phyloP scores from a whole-genome alignment of 139 green algal species.

The Chlamydomonas eustigma region DNA sequence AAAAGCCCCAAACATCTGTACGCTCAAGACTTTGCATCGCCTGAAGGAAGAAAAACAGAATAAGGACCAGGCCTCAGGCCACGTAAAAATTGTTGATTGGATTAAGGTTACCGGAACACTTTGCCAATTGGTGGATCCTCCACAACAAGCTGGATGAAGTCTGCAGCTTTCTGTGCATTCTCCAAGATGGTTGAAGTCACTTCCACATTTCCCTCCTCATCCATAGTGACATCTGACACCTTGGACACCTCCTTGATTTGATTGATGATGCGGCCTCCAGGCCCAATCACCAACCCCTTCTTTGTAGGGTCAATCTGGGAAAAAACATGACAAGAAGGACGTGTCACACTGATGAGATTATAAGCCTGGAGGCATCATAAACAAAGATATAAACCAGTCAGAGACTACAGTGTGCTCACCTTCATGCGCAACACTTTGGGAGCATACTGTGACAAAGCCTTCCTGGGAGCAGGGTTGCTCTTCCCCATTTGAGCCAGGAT shows the following conservation, averaged over 20 bases:
- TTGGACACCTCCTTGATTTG: slow-evolving; percentile 56
- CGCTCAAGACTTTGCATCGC: too few species aligned
- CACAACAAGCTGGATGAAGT: slow-evolving; percentile 30
- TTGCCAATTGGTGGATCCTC: slow-evolving; percentile 37
- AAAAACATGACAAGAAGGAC: too few species aligned
- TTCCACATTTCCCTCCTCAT: slow-evolving; percentile 44
- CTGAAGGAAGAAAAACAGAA: too few species aligned
- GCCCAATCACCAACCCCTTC: slow-evolving; percentile 72
- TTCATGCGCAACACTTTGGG: slow-evolving; percentile 51
- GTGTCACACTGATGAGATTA: too few species aligned
- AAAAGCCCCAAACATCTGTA: slow-evolving; percentile 61
- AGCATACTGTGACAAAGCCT: slow-evolving; percentile 49
- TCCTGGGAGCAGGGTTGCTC: slow-evolving; percentile 57
- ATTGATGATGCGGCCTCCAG: slow-evolving; percentile 71
- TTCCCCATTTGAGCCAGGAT: slow-evolving; percentile 79
- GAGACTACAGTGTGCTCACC: slow-evolving; percentile 10
- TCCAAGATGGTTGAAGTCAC: slow-evolving; percentile 5
- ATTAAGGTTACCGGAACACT: slow-evolving; percentile 35
- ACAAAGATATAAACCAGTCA: background rate
- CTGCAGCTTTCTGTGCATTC: background rate
- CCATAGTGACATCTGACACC: slow-evolving; percentile 53
- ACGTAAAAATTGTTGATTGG: background rate
- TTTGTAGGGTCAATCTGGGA: slow-evolving; percentile 47
- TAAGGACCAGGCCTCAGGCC: too few species aligned
- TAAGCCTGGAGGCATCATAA: background rate